Percentiles rank a stretch among this genome's conserved stretches.
These are phyloP conservation scores for Furcasterigmium furcatum DNA, from an alignment of 2,329 filamentous ascomycete species.

Conservation along the genomic window DNA sequence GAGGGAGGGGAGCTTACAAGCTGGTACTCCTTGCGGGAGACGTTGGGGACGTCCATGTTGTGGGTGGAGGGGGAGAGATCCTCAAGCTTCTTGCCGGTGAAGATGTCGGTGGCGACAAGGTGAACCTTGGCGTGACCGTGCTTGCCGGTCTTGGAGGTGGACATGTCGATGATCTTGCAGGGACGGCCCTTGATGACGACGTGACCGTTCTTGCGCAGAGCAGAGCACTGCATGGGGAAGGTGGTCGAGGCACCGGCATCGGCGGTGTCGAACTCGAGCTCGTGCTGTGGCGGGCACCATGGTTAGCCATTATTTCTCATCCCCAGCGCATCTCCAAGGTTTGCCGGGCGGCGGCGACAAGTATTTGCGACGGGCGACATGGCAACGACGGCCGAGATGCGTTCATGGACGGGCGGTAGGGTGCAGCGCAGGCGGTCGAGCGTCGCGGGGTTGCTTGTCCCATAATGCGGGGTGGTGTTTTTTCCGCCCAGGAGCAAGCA, in stretches of 20 bases:
- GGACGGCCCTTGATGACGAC: slow-evolving; percentile 98
- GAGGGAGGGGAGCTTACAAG: slow-evolving; percentile 62
- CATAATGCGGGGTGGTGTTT: slow-evolving; percentile 45
- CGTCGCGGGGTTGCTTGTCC: slow-evolving; percentile 16
- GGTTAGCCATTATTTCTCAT: slow-evolving; percentile 5
- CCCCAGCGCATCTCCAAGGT: too few species aligned
- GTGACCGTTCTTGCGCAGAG: slow-evolving; percentile 98
- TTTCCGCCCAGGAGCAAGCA: slow-evolving; percentile 20
- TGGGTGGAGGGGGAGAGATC: slow-evolving; percentile 97
- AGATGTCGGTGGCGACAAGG: slow-evolving; percentile 96
- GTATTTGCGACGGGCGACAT: slow-evolving; percentile 3
- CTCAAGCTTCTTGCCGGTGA: slow-evolving; percentile 99
- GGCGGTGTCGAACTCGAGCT: slow-evolving; percentile 80
- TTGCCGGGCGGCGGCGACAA: too few species aligned
- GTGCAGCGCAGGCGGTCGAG: background rate
- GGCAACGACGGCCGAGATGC: background rate
- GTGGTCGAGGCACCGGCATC: slow-evolving; percentile 95
- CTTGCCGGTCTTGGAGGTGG: slow-evolving; percentile 99
- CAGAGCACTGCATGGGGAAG: slow-evolving; percentile 98
- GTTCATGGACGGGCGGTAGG: slow-evolving; percentile 1
- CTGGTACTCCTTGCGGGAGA: slow-evolving; percentile 86
- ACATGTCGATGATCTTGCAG: slow-evolving; percentile 99
- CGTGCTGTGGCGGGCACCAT: slow-evolving; percentile 45
- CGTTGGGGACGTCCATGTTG: slow-evolving; percentile 98
- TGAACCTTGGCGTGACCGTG: slow-evolving; percentile 99